Evolutionary conservation across 1,284 basidiomycete species (phyloP).

Genomic region (Pholiota adiposa): DNA sequence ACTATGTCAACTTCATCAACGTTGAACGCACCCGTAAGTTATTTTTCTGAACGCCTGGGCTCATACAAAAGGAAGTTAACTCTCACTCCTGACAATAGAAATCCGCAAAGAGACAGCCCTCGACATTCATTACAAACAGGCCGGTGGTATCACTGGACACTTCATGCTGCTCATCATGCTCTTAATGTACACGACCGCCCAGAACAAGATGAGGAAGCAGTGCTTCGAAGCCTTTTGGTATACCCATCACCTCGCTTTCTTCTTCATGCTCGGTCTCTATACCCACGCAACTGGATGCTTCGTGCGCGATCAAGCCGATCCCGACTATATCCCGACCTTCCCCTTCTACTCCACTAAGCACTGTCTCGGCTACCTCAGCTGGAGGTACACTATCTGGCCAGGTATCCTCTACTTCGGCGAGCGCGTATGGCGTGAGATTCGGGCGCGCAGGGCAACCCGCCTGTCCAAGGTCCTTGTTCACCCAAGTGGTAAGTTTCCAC

Average conservation of each 20-base stretch:
- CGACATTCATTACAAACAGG: slow-evolving; percentile 84
- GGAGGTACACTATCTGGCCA: slow-evolving; percentile 88
- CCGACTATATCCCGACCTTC: slow-evolving; percentile 69
- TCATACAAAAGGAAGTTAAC: slow-evolving; percentile 3
- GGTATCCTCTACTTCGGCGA: slow-evolving; percentile 87
- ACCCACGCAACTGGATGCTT: slow-evolving; percentile 92
- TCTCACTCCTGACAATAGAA: slow-evolving; percentile 50
- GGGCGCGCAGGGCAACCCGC: slow-evolving; percentile 74
- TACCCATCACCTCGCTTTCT: slow-evolving; percentile 89
- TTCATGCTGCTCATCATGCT: slow-evolving; percentile 91
- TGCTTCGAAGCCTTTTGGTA: slow-evolving; percentile 95
- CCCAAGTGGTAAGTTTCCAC: slow-evolving; percentile 65
- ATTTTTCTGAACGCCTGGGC: slow-evolving; percentile 6
- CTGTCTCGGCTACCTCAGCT: slow-evolving; percentile 86
- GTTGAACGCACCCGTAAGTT: slow-evolving; percentile 76
- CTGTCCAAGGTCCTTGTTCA: slow-evolving; percentile 83
- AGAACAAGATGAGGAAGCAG: slow-evolving; percentile 81
- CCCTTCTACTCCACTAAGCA: slow-evolving; percentile 84
- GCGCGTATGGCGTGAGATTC: slow-evolving; percentile 78
- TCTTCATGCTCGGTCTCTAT: slow-evolving; percentile 88
- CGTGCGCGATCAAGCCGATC: slow-evolving; percentile 78
- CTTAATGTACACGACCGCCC: slow-evolving; percentile 84
- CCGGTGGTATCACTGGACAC: slow-evolving; percentile 88
- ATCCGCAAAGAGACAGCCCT: slow-evolving; percentile 75
- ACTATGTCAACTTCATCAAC: slow-evolving; percentile 92